A percentile compares a stretch with the other conserved stretches of the same genome.
Evolutionary conservation across 2,329 filamentous ascomycete genomes (phyloP).

Genomic region (Cytospora leucostoma): DNA sequence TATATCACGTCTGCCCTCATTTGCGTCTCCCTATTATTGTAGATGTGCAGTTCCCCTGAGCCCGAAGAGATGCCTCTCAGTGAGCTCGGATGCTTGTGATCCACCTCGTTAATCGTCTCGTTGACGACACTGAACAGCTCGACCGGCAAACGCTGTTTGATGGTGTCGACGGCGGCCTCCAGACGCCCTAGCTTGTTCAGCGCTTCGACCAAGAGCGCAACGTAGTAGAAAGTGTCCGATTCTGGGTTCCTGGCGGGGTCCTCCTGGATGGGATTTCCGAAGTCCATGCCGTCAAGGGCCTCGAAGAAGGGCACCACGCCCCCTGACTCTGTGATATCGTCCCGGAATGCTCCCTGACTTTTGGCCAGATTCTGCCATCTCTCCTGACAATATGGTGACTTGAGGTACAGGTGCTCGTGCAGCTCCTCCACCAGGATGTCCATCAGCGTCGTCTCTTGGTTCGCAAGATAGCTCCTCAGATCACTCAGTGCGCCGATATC

Average conservation of each 20-base stretch:
- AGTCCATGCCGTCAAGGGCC: conserved; percentile 62
- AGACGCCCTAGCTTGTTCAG: conserved; percentile 86
- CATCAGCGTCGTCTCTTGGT: conserved; percentile 88
- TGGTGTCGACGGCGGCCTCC: conserved; percentile 81
- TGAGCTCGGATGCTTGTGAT: conserved; percentile 86
- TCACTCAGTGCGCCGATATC: conserved; percentile 87
- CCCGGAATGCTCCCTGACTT: conserved; percentile 56
- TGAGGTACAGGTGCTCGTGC: conserved; percentile 95
- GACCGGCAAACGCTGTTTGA: conserved; percentile 90
- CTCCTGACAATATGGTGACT: conserved; percentile 96
- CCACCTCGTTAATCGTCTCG: conserved; percentile 91
- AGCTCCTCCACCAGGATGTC: conserved; percentile 97
- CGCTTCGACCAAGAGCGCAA: conserved; percentile 82
- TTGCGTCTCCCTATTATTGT: conserved; percentile 70
- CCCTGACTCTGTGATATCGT: conserved; percentile 49
- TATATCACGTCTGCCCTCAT: conserved; percentile 83
- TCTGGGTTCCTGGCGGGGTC: conserved; percentile 93
- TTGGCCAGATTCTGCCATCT: conserved; percentile 85
- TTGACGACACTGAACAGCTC: conserved; percentile 93
- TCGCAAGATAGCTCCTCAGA: conserved; percentile 82
- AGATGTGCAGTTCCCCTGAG: conserved; percentile 60
- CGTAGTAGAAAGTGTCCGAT: conserved; percentile 92
- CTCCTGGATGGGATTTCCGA: conserved; percentile 68
- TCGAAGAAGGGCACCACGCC: conserved; percentile 57
- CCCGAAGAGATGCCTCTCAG: conserved; percentile 59